Evolutionary conservation across 2,329 filamentous ascomycete species (phyloP).

Genomic region (Ascochyta koolunga): DNA sequence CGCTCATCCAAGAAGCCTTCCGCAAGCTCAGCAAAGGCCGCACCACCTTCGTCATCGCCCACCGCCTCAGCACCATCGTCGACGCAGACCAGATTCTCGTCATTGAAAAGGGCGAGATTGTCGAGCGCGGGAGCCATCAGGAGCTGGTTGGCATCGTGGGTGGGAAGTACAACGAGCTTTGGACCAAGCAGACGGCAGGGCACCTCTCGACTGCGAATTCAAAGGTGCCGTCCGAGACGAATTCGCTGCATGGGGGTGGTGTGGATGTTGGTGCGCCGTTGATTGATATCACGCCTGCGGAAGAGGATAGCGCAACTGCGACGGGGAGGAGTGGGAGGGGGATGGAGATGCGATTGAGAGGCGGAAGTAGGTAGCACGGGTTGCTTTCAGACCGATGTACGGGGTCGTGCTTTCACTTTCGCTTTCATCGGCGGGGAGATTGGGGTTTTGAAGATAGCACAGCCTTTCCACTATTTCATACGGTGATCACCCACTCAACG

Average conservation of each 20-base stretch:
- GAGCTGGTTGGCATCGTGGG: constrained; percentile 69
- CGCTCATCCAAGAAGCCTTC: constrained; percentile 69
- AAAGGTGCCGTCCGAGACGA: constrained; percentile 24
- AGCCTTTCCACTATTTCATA: no score
- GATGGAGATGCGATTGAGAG: constrained; percentile 19
- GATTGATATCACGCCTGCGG: constrained; percentile 34
- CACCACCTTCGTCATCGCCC: constrained; percentile 73
- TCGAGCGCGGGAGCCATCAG: constrained; percentile 78
- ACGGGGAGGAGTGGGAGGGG: constrained; percentile 16
- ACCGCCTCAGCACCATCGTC: constrained; percentile 84
- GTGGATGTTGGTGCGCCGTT: constrained; percentile 16
- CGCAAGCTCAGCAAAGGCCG: constrained; percentile 63
- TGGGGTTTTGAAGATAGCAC: no score
- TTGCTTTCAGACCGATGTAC: no score
- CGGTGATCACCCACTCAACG: no score
- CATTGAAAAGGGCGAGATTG: constrained; percentile 75
- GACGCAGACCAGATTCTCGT: constrained; percentile 86
- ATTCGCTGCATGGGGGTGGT: constrained; percentile 21
- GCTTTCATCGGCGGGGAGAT: background rate
- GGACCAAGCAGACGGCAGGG: constrained; percentile 75
- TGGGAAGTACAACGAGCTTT: constrained; percentile 83
- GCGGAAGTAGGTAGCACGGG: constrained; percentile 20
- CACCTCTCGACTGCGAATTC: constrained; percentile 26
- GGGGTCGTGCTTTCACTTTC: no score
- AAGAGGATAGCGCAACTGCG: constrained; percentile 27